Conservation (phyloP, 148 eudicot species). For the Tetragonia tetragonoides region DNA sequence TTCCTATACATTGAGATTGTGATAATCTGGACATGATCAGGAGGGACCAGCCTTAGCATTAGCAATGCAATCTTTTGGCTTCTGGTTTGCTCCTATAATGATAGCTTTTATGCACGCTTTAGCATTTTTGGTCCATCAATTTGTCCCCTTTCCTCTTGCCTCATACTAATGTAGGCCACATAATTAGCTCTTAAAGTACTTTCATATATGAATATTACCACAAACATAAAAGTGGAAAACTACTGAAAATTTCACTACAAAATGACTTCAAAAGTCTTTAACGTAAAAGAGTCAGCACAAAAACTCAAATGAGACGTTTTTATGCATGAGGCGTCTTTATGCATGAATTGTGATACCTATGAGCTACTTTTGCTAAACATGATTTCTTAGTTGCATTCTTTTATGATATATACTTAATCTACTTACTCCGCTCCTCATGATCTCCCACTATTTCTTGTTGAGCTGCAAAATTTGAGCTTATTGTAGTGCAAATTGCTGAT, state of each 20-base stretch:
- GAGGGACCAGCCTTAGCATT: conserved; percentile 21
- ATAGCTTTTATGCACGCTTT: conserved; percentile 49
- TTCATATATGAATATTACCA: background rate
- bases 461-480: background rate
- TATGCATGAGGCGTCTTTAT: too few relatives aligned
- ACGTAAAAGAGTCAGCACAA: background rate
- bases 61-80: conserved; percentile 16
- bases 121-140: conserved; percentile 36
- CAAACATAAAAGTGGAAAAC: background rate
- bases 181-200: background rate
- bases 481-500: background rate
- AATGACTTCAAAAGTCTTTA: too few relatives aligned
- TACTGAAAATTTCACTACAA: too few relatives aligned
- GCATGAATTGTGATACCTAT: too few relatives aligned
- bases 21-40: conserved; percentile 21
- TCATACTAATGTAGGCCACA: background rate
- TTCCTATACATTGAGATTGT: conserved; percentile 11
- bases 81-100: conserved; percentile 38
- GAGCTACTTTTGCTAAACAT: too few relatives aligned
- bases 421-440: background rate
- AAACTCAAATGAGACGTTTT: too few relatives aligned
- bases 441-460: background rate
- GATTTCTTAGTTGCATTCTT: too few relatives aligned
- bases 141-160: conserved; percentile 36
- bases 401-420: background rate